Base-by-base conservation (phyloP, 2,329 filamentous ascomycete species). In the Zymoseptoria crescenta region DNA sequence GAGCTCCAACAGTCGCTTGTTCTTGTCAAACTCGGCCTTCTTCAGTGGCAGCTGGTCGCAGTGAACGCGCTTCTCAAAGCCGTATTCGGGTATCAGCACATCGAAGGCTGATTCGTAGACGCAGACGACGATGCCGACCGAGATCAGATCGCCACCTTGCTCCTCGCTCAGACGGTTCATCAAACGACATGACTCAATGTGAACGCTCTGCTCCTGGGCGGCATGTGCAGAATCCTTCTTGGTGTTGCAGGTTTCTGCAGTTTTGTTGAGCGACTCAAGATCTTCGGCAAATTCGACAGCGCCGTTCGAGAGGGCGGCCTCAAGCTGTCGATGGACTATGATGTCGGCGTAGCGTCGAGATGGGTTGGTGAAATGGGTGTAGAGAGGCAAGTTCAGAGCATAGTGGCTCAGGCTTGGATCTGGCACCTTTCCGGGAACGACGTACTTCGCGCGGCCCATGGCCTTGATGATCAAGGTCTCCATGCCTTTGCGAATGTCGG, bases 91-190 rank as follows among this genome's bases (percentile, higher is more conserved):
- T 73, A 99, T 97, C 64, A 99, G 83, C 50, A 99, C 91, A 74
- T 99, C 94, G 73, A 99, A 99, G 20, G 94, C 94, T 28, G 94
- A 97, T 76, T 99, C 94, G 75, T 99, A 99, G 30, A 99, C 94
- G 72, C 91, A 96, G 58, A 99, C 82, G 54, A 99, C 91, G 68
- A 99, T 93, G 67, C 94, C 94, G 74, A 97, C 93, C 69, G 88
- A 91, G 73, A 99, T 91, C 56, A 99, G 83, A 65, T 99, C 94
- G 53, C 91, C 91, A 64, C 93, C 91, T 67, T 86, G 83, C 67
- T 95, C 89, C 72, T 91, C 87, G 65, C 89, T 86, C 75, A 88
- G 89, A 79, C 89, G 91, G 77, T 97, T 92, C 89, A 99, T 96
- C 69, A 86, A 87, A 67, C 94, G 88, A 80, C 94, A 99, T 4